phyloP scores from a whole-genome alignment of 345 rosid genomes.

The Raphanus raphanistrum region DNA sequence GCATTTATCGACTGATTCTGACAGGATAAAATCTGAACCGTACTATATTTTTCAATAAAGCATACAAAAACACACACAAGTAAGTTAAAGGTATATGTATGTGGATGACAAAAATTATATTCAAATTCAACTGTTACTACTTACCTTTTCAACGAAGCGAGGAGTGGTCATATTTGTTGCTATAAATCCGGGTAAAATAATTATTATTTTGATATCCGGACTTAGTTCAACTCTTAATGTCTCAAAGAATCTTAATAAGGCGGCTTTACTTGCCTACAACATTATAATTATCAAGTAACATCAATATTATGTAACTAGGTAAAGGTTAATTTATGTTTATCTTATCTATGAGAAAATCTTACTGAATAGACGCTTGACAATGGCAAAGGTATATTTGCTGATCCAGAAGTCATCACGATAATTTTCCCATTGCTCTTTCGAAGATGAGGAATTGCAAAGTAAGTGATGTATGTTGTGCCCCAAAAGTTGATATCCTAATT shows the following conservation, averaged over 20 bases:
- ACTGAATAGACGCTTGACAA: slow-evolving; percentile 33
- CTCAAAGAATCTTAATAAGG: slow-evolving; percentile 46
- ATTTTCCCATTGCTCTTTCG: slow-evolving; percentile 50
- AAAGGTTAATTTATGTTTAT: slow-evolving; percentile 35
- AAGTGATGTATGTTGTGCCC: slow-evolving; percentile 49
- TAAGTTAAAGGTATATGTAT: not conserved
- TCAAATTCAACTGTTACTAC: not conserved
- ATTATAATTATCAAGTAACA: no score
- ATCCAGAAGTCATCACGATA: slow-evolving; percentile 36
- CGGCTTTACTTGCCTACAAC: slow-evolving; percentile 39
- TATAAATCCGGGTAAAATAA: slow-evolving; percentile 49
- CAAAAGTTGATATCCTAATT: slow-evolving; percentile 50
- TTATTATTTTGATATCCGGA: slow-evolving; percentile 45
- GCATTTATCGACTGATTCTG: slow-evolving; percentile 13
- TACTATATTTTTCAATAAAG: not conserved
- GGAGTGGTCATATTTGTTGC: slow-evolving; percentile 38
- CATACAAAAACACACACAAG: not conserved
- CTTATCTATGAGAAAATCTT: slow-evolving; percentile 21
- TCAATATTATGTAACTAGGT: slow-evolving; percentile 34
- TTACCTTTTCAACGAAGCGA: not conserved
- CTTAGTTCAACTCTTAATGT: slow-evolving; percentile 49
- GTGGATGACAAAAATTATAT: not conserved
- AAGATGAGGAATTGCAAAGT: slow-evolving; percentile 51
- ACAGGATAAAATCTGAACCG: slow-evolving; percentile 18
- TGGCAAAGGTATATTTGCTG: slow-evolving; percentile 39